Conservation (phyloP, 179 eudicot species). For the Heliamphora pulchella region DNA sequence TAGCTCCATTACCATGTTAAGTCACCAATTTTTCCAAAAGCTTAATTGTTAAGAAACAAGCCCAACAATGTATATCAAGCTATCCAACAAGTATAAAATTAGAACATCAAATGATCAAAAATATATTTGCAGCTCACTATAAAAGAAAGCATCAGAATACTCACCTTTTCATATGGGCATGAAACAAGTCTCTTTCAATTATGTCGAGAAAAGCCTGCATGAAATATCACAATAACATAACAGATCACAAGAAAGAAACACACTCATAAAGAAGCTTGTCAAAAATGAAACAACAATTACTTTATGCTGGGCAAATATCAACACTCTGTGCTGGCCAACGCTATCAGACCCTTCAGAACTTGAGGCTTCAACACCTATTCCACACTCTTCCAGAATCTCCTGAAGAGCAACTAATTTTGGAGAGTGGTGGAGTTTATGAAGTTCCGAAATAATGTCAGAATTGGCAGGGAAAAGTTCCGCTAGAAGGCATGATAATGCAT, state of each 20-base stretch:
- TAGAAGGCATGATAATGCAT: conserved; percentile 46
- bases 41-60: no score
- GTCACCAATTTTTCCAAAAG: no score
- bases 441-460: conserved; percentile 59
- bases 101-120: no score
- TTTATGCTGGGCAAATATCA: conserved; percentile 98
- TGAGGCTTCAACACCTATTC: conserved; percentile 77
- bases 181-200: conserved; percentile 87
- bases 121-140: no score
- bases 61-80: no score
- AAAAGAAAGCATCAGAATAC: conserved; percentile 13
- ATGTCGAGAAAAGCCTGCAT: conserved; percentile 84
- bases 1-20: no score
- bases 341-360: conserved; percentile 58
- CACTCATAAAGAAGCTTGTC: conserved; percentile 1
- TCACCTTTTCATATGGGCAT: conserved; percentile 74
- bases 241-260: conserved; percentile 12
- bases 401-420: conserved; percentile 96
- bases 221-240: conserved; percentile 11
- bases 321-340: conserved; percentile 93
- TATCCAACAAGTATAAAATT: no score
- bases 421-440: conserved; percentile 85
- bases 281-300: conserved; percentile 21
- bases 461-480: conserved; percentile 53
- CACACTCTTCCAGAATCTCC: conserved; percentile 97